Evolutionary conservation across 768 basidiomycete species (phyloP), one percentile per base, ranked within the genome.

Genomic region (Amanita exitialis): DNA sequence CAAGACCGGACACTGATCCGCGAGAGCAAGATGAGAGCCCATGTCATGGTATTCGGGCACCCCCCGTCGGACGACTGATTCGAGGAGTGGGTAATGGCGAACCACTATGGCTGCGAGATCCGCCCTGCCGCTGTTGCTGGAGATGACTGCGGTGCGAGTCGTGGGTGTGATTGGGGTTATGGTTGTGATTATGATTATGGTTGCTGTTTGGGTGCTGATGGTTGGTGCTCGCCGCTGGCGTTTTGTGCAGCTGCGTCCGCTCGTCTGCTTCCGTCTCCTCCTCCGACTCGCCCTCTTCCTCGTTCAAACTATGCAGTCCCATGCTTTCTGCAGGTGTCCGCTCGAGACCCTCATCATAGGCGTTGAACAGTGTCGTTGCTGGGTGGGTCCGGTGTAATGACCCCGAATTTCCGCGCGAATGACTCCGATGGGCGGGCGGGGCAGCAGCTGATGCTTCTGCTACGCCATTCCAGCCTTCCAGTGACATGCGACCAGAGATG

Each of bases 401-500:
- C 50, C 73, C 74, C 56, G 80, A 74, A 30, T 87, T 78, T 7
- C 79, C 80, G 58, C 90, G 87, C 18, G 50, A 25, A 21, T 51
- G 50, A 16, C 63, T 62, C 9, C 64, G 62, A 10, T 61, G 44
- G 49, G 55, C 54, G 37, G 71, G 49, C 18, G 69, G 64, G 20
- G 64, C 53, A 20, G 45, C 21, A 3, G 44, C 38, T 6, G 44
- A 13, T 28, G 35, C 50, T 54, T 60, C 55, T 44, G 62, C 53
- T 36, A 64, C 62, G 18, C 70, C 76, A 53, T 71, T 70, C 86
- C 88, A 90, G 1, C 79, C 80, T 53, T 95, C 93, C 44, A 87
- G 66, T 4, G 90, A 92, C 60, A 83, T 70, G 1, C 91, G 79
- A 38, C 90, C 90, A 53, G 86, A 82, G 48, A 93, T 71, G 59